Conservation (phyloP, 2,329 filamentous ascomycete genomes). For the Phoma sp. region DNA sequence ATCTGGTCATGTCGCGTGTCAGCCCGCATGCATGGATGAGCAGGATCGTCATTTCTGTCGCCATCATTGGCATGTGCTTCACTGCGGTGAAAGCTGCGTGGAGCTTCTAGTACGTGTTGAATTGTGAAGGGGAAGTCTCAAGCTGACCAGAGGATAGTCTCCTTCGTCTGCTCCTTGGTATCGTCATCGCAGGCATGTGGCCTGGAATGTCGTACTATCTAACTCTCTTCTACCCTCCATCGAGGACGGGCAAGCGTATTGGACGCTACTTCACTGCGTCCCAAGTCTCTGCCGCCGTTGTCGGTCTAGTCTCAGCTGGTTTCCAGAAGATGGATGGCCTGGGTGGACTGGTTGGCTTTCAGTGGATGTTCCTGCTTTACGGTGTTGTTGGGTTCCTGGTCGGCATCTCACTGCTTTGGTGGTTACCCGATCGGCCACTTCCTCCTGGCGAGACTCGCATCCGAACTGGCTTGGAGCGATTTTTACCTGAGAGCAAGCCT, state of each 20-base stretch:
- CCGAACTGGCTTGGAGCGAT: constrained; percentile 63
- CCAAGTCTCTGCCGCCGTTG: constrained; percentile 86
- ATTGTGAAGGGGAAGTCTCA: neutral
- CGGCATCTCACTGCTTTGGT: constrained; percentile 80
- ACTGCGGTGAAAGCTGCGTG: constrained; percentile 81
- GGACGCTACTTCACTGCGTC: constrained; percentile 89
- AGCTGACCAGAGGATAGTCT: constrained; percentile 53
- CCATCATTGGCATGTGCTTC: constrained; percentile 82
- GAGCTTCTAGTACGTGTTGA: constrained; percentile 73
- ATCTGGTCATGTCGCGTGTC: constrained; percentile 84
- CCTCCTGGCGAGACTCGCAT: constrained; percentile 69
- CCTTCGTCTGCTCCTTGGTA: constrained; percentile 81
- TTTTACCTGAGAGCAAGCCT: constrained; percentile 72
- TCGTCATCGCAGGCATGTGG: constrained; percentile 94
- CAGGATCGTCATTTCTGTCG: constrained; percentile 85
- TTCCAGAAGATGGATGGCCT: constrained; percentile 90
- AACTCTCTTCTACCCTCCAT: constrained; percentile 89
- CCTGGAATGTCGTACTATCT: constrained; percentile 94
- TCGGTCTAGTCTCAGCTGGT: constrained; percentile 86
- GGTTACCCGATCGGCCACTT: constrained; percentile 84
- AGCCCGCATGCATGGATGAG: constrained; percentile 92
- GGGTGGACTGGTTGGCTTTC: constrained; percentile 78
- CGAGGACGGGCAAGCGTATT: constrained; percentile 84
- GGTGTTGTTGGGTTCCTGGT: constrained; percentile 76
- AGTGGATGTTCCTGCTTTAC: constrained; percentile 93